These are phyloP conservation scores for Dendrobium officinale DNA, from an alignment of 106 monocot genomes.

Conservation along the genomic window DNA sequence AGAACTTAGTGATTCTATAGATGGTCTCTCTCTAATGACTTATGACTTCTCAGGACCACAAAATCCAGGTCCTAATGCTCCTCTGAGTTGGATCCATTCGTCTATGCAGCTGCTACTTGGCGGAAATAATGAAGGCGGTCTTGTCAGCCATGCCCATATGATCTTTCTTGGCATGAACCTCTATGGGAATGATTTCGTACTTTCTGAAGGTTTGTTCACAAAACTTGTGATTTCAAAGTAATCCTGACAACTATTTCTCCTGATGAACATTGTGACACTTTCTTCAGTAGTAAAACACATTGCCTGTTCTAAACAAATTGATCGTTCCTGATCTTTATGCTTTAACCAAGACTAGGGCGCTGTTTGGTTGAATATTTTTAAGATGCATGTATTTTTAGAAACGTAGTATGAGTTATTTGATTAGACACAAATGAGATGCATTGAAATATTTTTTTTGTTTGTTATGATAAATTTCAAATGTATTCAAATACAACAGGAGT, in stretches of 20 bases:
- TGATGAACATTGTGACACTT: neutral
- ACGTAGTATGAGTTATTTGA: too few relatives aligned
- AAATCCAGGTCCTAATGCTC: slow-evolving; percentile 89
- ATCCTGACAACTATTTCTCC: neutral
- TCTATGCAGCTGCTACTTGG: slow-evolving; percentile 56
- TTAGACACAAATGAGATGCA: too few relatives aligned
- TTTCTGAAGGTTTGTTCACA: slow-evolving; percentile 53
- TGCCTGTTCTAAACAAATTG: neutral
- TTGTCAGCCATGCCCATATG: slow-evolving; percentile 26
- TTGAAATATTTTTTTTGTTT: too few relatives aligned
- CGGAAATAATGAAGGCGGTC: slow-evolving; percentile 12
- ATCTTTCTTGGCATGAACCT: slow-evolving; percentile 92
- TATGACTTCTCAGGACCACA: slow-evolving; percentile 89
- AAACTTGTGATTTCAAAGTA: neutral
- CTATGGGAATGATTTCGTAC: slow-evolving; percentile 85
- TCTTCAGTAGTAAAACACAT: neutral
- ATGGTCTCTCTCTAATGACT: slow-evolving; percentile 97
- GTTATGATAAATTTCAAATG: too few relatives aligned
- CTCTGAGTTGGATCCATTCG: slow-evolving; percentile 65
- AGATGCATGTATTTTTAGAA: too few relatives aligned
- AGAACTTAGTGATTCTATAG: slow-evolving; percentile 48
- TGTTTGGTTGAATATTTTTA: too few relatives aligned
- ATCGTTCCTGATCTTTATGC: neutral
- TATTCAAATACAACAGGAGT: too few relatives aligned
- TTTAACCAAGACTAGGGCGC: too few relatives aligned